Evolutionary conservation across 768 basidiomycete species (phyloP).

Genomic region (Goffeauzyma gilvescens): DNA sequence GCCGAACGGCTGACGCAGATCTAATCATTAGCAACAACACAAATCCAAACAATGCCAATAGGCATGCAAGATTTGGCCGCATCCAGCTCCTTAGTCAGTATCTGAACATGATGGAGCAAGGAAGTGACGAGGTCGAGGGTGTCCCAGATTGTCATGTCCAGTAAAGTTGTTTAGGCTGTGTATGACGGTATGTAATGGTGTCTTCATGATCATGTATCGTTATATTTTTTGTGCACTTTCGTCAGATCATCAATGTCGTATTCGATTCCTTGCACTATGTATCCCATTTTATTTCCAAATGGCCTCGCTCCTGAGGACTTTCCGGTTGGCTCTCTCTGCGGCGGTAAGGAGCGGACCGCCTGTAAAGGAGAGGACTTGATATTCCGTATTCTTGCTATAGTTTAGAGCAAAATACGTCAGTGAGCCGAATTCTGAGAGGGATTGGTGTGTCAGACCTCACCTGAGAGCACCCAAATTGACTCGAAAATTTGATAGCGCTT

Average conservation of each 20-base stretch:
- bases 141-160: background rate
- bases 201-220: too few species aligned
- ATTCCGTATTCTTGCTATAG: conserved; percentile 42
- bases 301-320: conserved; percentile 42
- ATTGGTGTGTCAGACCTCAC: conserved; percentile 33
- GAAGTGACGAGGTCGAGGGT: background rate
- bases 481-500: conserved; percentile 35
- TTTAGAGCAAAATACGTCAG: conserved; percentile 1
- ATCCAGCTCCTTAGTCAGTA: background rate
- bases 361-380: conserved; percentile 70
- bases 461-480: conserved; percentile 35
- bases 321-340: conserved; percentile 38
- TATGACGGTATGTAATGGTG: too few species aligned
- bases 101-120: background rate
- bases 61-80: background rate
- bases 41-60: background rate
- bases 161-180: background rate
- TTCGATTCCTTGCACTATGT: too few species aligned
- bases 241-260: too few species aligned
- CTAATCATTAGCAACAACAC: background rate
- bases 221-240: too few species aligned
- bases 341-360: conserved; percentile 46
- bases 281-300: too few species aligned
- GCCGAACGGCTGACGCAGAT: background rate
- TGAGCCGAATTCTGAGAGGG: conserved; percentile 14